Evolutionary conservation across 208 protist species (phyloP).

Genomic region (Trypanosoma mega): DNA sequence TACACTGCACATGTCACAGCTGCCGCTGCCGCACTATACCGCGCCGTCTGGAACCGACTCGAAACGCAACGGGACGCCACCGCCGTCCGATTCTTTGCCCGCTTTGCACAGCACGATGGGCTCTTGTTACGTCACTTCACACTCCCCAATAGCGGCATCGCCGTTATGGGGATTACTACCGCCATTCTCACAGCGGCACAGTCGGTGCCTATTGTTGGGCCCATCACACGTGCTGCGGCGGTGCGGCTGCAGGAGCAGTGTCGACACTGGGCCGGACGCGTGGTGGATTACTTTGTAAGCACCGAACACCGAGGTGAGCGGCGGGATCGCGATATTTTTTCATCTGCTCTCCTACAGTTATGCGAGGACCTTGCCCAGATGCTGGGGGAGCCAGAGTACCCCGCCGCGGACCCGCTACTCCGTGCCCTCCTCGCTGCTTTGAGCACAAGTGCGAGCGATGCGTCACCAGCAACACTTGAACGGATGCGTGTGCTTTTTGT

Average conservation of each 20-base stretch:
- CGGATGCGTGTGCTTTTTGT: slow-evolving; percentile 44
- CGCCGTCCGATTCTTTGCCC: slow-evolving; percentile 50
- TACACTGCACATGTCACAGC: slow-evolving; percentile 66
- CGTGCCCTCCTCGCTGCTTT: slow-evolving; percentile 43
- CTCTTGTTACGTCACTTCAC: slow-evolving; percentile 40
- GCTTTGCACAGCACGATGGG: slow-evolving; percentile 39
- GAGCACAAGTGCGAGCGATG: slow-evolving; percentile 26
- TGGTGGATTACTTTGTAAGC: slow-evolving; percentile 47
- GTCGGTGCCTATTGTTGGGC: slow-evolving; percentile 41
- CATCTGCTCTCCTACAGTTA: slow-evolving; percentile 38
- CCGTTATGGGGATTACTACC: too few relatives aligned
- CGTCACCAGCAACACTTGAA: slow-evolving; percentile 17
- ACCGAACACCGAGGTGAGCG: slow-evolving; percentile 27
- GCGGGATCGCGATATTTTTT: slow-evolving; percentile 37
- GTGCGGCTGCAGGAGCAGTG: slow-evolving; percentile 66
- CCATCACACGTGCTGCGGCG: slow-evolving; percentile 14
- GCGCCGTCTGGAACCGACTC: slow-evolving; percentile 69
- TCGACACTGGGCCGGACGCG: slow-evolving; percentile 36
- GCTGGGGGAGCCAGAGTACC: slow-evolving; percentile 69
- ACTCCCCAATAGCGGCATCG: too few relatives aligned
- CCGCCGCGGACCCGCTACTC: slow-evolving; percentile 69
- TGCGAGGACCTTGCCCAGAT: slow-evolving; percentile 76
- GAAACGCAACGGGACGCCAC: slow-evolving; percentile 38
- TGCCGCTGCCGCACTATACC: slow-evolving; percentile 54
- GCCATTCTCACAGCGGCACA: slow-evolving; percentile 75